These are phyloP conservation scores for Mimosa bimucronata DNA, from an alignment of 306 rosid genomes.

Conservation along the genomic window DNA sequence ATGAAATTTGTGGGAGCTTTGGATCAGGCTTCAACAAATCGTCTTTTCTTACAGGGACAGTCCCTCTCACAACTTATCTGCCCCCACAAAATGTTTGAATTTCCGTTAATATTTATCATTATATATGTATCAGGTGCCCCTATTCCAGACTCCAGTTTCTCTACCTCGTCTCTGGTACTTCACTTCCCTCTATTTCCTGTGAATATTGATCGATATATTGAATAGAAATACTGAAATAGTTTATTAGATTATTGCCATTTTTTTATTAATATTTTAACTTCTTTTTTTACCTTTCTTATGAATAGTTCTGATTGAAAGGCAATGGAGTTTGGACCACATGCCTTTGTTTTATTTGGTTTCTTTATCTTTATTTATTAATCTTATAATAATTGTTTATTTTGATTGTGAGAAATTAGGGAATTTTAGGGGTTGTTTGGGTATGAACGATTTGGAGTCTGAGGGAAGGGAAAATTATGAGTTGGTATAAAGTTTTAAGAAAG, in stretches of 20 bases:
- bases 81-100: neutral
- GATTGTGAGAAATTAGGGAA: too few species aligned
- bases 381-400: too few species aligned
- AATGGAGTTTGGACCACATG: neutral
- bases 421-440: too few species aligned
- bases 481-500: too few species aligned
- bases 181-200: neutral
- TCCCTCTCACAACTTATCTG: too few species aligned
- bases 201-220: neutral
- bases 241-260: neutral
- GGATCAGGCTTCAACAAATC: slow-evolving; percentile 7
- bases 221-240: neutral
- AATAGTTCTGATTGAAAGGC: neutral
- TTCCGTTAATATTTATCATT: neutral
- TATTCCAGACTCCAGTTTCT: too few species aligned
- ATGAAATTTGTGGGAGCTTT: slow-evolving; percentile 15
- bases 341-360: neutral
- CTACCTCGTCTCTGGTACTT: too few species aligned
- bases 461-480: too few species aligned
- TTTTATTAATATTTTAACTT: too few species aligned
- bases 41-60: neutral
- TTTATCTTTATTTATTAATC: too few species aligned
- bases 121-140: neutral
- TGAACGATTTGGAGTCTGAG: too few species aligned
- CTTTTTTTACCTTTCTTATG: neutral